Conservation (phyloP, 2,329 filamentous ascomycete genomes). For the Trichoderma harzianum region DNA sequence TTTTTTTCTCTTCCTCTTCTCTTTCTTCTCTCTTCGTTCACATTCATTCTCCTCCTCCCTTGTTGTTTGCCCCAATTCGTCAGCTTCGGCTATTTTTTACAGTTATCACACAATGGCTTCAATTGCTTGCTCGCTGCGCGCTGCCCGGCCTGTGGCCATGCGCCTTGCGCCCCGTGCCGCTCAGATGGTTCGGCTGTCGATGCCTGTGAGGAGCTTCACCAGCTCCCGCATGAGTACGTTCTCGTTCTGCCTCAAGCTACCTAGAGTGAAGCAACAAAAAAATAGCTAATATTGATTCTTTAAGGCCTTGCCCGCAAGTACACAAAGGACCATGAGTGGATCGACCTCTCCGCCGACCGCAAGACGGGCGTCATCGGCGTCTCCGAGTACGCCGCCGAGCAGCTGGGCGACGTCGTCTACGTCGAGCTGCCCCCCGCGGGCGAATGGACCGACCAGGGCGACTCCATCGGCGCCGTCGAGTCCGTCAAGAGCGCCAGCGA, state of each 20-base stretch:
- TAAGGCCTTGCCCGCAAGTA: constrained; percentile 73
- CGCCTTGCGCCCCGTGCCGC: constrained; percentile 37
- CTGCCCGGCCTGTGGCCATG: constrained; percentile 45
- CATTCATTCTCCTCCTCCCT: background rate
- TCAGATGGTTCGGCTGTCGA: constrained; percentile 38
- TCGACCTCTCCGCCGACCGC: constrained; percentile 79
- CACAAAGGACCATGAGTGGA: constrained; percentile 98
- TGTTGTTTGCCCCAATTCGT: background rate
- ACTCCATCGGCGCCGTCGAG: constrained; percentile 90
- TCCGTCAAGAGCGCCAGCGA: constrained; percentile 98
- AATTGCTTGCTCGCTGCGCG: constrained; percentile 55
- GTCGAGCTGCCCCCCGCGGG: constrained; percentile 78
- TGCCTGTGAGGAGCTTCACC: constrained; percentile 39
- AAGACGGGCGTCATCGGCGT: constrained; percentile 82
- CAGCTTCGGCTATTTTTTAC: background rate
- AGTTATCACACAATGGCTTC: constrained; percentile 50
- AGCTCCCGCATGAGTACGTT: constrained; percentile 38
- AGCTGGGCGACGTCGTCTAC: constrained; percentile 94
- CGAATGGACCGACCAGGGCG: constrained; percentile 67
- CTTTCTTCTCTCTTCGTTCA: background rate
- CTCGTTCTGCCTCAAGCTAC: background rate
- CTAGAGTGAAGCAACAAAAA: background rate
- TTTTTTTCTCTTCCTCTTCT: background rate
- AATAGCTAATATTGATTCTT: background rate
- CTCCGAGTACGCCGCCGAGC: constrained; percentile 84